A percentile compares a stretch with the other conserved stretches of the same genome.
Conservation (phyloP, 495 filamentous ascomycete genomes). For the Aspergillus incahuasiensis region DNA sequence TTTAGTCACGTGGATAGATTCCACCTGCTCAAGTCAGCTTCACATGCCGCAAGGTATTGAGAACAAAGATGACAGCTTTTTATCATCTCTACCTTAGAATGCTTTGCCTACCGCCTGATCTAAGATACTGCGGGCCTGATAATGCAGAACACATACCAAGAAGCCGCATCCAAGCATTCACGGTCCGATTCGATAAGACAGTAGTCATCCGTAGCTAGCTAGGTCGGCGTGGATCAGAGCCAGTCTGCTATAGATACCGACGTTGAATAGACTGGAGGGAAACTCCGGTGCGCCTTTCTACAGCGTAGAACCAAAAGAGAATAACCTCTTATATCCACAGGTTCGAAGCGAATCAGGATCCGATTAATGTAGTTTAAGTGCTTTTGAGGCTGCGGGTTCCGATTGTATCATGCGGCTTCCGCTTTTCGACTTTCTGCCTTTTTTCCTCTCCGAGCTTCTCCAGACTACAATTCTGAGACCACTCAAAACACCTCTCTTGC, state of each 20-base stretch:
- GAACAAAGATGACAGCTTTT: too few species aligned
- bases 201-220: constrained; percentile 6
- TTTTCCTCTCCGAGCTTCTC: background rate
- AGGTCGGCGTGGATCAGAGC: background rate
- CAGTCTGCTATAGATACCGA: background rate
- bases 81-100: too few species aligned
- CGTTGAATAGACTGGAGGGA: background rate
- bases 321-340: too few species aligned
- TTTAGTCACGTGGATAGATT: too few species aligned
- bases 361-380: background rate
- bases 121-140: constrained; percentile 13
- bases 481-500: background rate
- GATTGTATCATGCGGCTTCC: constrained; percentile 4
- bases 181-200: background rate
- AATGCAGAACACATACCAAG: background rate
- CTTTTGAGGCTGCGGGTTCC: background rate
- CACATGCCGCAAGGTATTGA: too few species aligned
- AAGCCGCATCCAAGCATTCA: background rate
- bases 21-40: too few species aligned
- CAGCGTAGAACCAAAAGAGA: too few species aligned
- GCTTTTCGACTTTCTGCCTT: constrained; percentile 13
- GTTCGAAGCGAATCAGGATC: background rate
- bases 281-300: too few species aligned
- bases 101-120: constrained; percentile 31
- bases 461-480: background rate